Conservation (phyloP, 352 stramenopile species). For the Globisporangium canariense region DNA sequence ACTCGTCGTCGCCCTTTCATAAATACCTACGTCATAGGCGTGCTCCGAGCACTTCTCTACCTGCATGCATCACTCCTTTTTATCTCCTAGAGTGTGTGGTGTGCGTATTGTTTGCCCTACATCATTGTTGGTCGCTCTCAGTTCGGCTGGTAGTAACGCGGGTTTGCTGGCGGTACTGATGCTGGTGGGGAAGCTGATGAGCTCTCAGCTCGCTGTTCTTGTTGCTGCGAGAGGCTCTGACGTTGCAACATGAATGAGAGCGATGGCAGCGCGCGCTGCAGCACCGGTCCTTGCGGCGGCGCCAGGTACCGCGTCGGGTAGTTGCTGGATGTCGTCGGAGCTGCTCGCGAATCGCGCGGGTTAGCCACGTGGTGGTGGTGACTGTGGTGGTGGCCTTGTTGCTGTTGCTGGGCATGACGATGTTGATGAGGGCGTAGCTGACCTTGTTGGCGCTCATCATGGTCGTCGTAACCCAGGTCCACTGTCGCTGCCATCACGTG, state of each 20-base stretch:
- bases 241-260: slow-evolving; percentile 40
- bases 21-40: too few relatives aligned
- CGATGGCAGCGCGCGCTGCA: slow-evolving; percentile 33
- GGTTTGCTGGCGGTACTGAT: background rate
- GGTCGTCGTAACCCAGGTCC: slow-evolving; percentile 7
- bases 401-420: slow-evolving; percentile 1
- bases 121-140: background rate
- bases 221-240: slow-evolving; percentile 18
- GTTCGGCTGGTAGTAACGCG: background rate
- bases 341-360: background rate
- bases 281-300: slow-evolving; percentile 14
- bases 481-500: slow-evolving; percentile 13
- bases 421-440: background rate
- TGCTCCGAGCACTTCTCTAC: too few relatives aligned
- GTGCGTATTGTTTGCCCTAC: too few relatives aligned
- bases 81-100: too few relatives aligned
- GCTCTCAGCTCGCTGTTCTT: background rate
- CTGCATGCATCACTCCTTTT: too few relatives aligned
- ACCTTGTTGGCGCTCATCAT: background rate
- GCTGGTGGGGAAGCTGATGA: background rate
- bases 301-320: background rate
- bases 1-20: too few relatives aligned
- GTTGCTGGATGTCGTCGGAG: background rate
- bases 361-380: background rate
- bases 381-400: background rate